Evolutionary conservation across 345 rosid genomes (phyloP).

Genomic region (Eutrema heterophyllum): DNA sequence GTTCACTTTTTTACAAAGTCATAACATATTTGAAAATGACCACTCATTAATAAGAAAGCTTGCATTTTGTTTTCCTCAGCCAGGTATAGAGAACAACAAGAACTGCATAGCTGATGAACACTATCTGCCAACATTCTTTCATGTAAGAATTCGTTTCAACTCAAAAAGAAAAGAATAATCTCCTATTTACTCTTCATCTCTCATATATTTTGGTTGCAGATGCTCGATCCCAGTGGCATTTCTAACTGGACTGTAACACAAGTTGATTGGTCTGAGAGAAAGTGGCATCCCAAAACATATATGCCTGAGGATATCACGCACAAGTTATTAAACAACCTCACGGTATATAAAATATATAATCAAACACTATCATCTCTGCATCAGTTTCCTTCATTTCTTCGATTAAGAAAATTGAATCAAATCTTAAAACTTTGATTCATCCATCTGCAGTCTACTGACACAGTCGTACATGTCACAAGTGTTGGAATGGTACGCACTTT

Average conservation of each 20-base stretch:
- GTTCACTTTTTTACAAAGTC: background rate
- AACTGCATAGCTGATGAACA: conserved; percentile 99
- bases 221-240: conserved; percentile 86
- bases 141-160: conserved; percentile 43
- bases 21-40: background rate
- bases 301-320: conserved; percentile 59
- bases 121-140: conserved; percentile 89
- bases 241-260: conserved; percentile 93
- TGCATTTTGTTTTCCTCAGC: conserved; percentile 49
- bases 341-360: conserved; percentile 43
- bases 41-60: background rate
- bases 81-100: conserved; percentile 82
- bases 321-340: conserved; percentile 67
- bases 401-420: background rate
- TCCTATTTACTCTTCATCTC: background rate
- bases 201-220: conserved; percentile 36
- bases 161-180: background rate
- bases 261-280: conserved; percentile 99
- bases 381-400: background rate
- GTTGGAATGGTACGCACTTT: conserved; percentile 55
- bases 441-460: conserved; percentile 66
- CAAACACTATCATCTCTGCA: background rate
- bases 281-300: conserved; percentile 96
- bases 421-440: background rate
- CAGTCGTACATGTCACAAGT: conserved; percentile 75